Evolutionary conservation across 495 filamentous ascomycete species (phyloP).

Genomic region (Thermothielavioides terrestris): DNA sequence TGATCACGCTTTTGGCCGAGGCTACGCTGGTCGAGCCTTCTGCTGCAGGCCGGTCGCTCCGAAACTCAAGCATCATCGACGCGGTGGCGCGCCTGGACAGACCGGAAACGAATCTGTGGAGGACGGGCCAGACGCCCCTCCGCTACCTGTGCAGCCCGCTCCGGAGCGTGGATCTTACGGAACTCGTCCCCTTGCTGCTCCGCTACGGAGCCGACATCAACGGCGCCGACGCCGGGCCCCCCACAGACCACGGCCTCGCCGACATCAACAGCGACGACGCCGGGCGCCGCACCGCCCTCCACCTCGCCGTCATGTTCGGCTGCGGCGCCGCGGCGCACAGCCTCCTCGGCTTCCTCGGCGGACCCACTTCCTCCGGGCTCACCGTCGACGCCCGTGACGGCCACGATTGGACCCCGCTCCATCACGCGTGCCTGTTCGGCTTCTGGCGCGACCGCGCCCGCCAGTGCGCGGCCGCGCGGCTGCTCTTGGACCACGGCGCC

Average conservation of each 20-base stretch:
- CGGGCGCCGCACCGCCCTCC: conserved; percentile 7
- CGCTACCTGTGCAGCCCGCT: conserved; percentile 1
- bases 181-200: conserved; percentile 1
- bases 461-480: neutral
- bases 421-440: conserved; percentile 15
- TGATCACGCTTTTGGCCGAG: conserved; percentile 10
- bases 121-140: neutral
- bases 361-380: conserved; percentile 6
- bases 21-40: conserved; percentile 1
- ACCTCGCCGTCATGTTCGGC: conserved; percentile 8
- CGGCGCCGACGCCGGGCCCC: neutral
- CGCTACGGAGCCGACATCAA: conserved; percentile 8
- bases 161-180: neutral
- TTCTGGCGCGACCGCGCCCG: neutral
- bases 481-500: conserved; percentile 10
- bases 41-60: neutral
- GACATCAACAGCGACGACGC: conserved; percentile 1
- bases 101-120: neutral
- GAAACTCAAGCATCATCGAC: conserved; percentile 9
- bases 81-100: neutral
- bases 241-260: conserved; percentile 9
- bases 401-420: conserved; percentile 14
- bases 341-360: conserved; percentile 3
- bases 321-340: neutral
- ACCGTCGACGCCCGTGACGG: conserved; percentile 7